Base-by-base conservation (phyloP, 371 early-diverging fungal genomes). In the Parasitella parasitica region DNA sequence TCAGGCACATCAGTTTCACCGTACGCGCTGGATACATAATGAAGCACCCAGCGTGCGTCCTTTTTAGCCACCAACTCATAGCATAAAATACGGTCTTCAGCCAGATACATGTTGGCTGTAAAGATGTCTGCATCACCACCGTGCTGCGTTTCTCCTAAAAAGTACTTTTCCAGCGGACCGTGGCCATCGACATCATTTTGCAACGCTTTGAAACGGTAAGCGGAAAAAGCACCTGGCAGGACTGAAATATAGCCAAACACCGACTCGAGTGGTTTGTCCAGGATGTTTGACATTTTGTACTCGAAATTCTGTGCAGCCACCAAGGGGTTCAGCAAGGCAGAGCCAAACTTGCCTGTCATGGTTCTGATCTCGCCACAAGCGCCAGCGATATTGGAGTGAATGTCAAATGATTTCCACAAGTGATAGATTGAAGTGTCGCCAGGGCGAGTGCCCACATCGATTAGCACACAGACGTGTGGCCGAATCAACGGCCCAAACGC, bases 311-410 rank as follows among this genome's bases (percentile, higher is more conserved):
- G 92, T 3, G 86, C 83, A 4, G 94, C 94, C 0, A 92, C 90
- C 8, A 97, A 70, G 6, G 95, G 95, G 63, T 94, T 95, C 50
- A 90, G 54, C 20, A 94, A 57, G 28, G 88, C 86, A 35, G 70
- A 66, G 64, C 85, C 88, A 56, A 74, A 88, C 54, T 76, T 77
- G 46, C 94, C 93, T 16, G 89, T 78, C 78, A 97, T 92, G 30
- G 94, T 94, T 59, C 90, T 85, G 63, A 97, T 97, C 75, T 97
- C 97, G 61, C 97, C 97, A 72, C 97, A 97, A 15, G 97, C 97
- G 22, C 97, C 97, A 35, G 89, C 97, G 48, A 92, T 85, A 24
- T 84, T 77, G 27, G 91, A 86, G 75, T 95, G 88, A 64, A 91
- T 80, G 74, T 94, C 95, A 63, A 97, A 97, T 15, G 94, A 84